Base-by-base conservation (phyloP, 1,139 yeast genomes). In the Hemisphaericaspora lyxosophila region DNA sequence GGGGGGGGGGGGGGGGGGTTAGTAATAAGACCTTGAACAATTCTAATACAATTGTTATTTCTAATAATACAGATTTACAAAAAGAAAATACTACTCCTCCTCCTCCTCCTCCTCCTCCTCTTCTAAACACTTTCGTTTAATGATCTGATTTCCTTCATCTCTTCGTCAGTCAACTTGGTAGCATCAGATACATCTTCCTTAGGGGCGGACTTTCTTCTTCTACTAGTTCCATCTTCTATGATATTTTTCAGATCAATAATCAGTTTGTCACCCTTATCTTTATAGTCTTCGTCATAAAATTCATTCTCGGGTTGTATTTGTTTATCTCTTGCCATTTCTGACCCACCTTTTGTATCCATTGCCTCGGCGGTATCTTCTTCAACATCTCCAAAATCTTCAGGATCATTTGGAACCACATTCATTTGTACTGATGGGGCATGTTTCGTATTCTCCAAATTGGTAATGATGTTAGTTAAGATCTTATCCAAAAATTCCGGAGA, bases 361-460 rank as follows among this genome's bases (percentile, higher is more conserved):
- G 95, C 88, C 45, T 73, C 82, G 14, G 67, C 67, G 0, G 80
- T 64, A 55, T 86, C 95, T 59, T 85, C 95, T 26, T 86, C 90
- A 30, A 76, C 85, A 54, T 89, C 97, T 15, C 89, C 95, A 46
- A 74, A 66, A 51, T 87, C 94, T 52, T 86, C 95, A 11, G 82
- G 75, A 60, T 92, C 97, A 38, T 80, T 73, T 5, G 97, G 98
- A 26, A 88, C 95, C 40, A 82, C 78, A 52, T 86, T 85, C 82
- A 89, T 80, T 63, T 92, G 97, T 24, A 92, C 97, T 42, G 95
- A 85, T 13, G 98, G 98, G 0, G 97, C 96, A 63, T 85, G 89
- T 60, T 87, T 84, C 15, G 97, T 88, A 54, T 86, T 78, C 51
- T 88, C 95, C 54, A 92, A 71, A 62, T 87, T 90, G 42, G 79